phyloP scores from a whole-genome alignment of 129 eudicot genomes.

The Solidago caesia region DNA sequence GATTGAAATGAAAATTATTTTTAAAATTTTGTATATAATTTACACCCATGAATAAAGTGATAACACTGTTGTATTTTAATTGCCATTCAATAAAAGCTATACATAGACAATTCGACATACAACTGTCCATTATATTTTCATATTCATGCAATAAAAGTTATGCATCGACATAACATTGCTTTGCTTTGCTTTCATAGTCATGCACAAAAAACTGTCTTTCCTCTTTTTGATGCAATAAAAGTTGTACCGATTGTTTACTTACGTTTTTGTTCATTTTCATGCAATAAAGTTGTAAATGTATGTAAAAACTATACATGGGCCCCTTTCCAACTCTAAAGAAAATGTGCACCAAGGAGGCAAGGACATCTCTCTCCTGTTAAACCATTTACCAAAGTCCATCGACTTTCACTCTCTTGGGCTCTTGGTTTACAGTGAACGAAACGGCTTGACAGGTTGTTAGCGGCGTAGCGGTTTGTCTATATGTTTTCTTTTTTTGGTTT shows the following conservation, averaged over 20 bases:
- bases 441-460: no score
- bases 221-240: constrained; percentile 17
- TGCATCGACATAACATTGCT: not conserved
- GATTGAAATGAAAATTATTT: no score
- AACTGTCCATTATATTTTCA: not conserved
- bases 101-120: not conserved
- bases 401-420: no score
- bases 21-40: no score
- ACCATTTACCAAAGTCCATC: no score
- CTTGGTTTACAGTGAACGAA: no score
- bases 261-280: constrained; percentile 5
- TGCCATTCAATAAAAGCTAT: constrained; percentile 14
- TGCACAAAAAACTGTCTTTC: not conserved
- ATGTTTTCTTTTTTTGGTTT: no score
- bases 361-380: constrained; percentile 1
- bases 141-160: not conserved
- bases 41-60: not conserved
- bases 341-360: constrained; percentile 19
- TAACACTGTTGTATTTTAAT: not conserved
- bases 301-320: constrained; percentile 16
- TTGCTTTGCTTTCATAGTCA: not conserved
- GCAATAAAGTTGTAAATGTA: constrained; percentile 1
- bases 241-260: not conserved
- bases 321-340: constrained; percentile 26
- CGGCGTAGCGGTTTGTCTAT: no score